phyloP scores from a whole-genome alignment of 106 monocot species.

The Vanilla planifolia region DNA sequence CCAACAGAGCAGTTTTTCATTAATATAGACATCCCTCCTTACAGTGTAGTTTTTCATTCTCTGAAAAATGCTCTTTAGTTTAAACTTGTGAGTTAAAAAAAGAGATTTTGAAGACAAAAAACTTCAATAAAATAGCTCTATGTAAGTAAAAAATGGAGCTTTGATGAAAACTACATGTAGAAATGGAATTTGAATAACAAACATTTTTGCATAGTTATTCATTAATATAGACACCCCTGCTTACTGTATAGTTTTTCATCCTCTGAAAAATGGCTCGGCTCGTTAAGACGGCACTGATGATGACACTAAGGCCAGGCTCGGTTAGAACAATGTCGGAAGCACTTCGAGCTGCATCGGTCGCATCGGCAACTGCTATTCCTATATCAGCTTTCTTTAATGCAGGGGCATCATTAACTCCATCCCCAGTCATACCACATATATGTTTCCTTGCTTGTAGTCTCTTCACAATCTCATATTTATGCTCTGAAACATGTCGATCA shows the following conservation, averaged over 20 bases:
- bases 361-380: slow-evolving; percentile 94
- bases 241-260: slow-evolving; percentile 17
- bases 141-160: background rate
- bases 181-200: too few species aligned
- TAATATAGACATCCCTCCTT: too few species aligned
- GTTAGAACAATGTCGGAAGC: slow-evolving; percentile 86
- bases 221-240: too few species aligned
- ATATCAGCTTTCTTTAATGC: slow-evolving; percentile 96
- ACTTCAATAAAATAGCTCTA: background rate
- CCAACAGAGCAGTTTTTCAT: too few species aligned
- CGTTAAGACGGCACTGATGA: slow-evolving; percentile 12
- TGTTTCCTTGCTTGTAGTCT: slow-evolving; percentile 86
- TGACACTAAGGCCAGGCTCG: slow-evolving; percentile 16
- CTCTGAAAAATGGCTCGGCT: slow-evolving; percentile 21
- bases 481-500: slow-evolving; percentile 36
- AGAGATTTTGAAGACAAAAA: background rate
- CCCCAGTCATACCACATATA: slow-evolving; percentile 97
- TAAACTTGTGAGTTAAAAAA: background rate
- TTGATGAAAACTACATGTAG: too few species aligned
- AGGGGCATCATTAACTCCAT: slow-evolving; percentile 97
- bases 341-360: slow-evolving; percentile 94
- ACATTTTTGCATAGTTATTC: too few species aligned
- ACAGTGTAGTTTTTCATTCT: slow-evolving; percentile 19
- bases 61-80: background rate
- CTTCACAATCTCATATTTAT: slow-evolving; percentile 94